Evolutionary conservation across 2,329 filamentous ascomycete species (phyloP), one percentile per base, ranked within the genome.

Genomic region (Aspergillus ochraceus): DNA sequence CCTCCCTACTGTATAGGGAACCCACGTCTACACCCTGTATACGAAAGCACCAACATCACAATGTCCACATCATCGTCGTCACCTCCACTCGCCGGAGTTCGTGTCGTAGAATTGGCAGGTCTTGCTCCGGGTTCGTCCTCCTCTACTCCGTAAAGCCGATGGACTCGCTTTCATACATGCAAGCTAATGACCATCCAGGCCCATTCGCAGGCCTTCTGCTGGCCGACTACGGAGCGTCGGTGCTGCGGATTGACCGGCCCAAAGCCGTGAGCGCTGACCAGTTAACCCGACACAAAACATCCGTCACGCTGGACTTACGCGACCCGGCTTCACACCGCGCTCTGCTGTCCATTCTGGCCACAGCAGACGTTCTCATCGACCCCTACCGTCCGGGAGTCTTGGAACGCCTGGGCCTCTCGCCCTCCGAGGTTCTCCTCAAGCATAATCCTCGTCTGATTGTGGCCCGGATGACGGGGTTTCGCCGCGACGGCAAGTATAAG

Each of bases 341-440:
- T 6, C 76, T 97, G 55, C 87, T 87, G 61, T 79, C 82, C 3
- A 81, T 97, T 1, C 78, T 89, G 39, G 76, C 79, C 17, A 73
- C 79, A 17, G 83, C 87, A 58, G 94, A 98, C 76, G 82, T 97
- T 39, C 76, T 98, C 29, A 95, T 98, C 74, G 95, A 98, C 74
- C 94, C 95, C 0, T 98, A 92, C 80, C 90, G 94, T 0, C 94
- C 94, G 0, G 92, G 92, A 39, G 91, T 97, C 0, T 84, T 98
- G 2, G 94, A 98, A 77, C 90, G 89, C 54, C 85, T 94, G 10
- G 90, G 90, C 0, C 84, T 98, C 1, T 88, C 87, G 0, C 94
- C 94, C 0, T 76, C 81, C 8, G 82, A 84, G 0, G 84, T 85
- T 1, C 81, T 97, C 8, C 79, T 87, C 29, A 79, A 77, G 24